Evolutionary conservation across 2,329 filamentous ascomycete species (phyloP), one percentile per base, ranked within the genome.

Genomic region (Daldinia sp.): DNA sequence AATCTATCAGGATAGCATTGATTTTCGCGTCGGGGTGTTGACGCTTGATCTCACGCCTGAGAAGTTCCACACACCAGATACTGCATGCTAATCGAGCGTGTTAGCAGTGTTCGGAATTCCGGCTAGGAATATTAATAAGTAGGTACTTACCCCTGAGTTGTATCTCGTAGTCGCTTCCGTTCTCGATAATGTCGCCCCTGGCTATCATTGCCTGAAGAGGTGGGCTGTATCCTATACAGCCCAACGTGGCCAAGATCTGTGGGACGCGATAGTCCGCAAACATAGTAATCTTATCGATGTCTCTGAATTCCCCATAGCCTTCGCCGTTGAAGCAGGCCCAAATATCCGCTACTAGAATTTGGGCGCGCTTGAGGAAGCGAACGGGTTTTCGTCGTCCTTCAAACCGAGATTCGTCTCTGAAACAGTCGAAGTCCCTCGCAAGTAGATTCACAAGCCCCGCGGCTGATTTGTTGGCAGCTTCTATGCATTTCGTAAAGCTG

Each of bases 241-340:
- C 92, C 50, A 98, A 84, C 9, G 89, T 89, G 74, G 94, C 89
- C 37, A 99, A 87, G 74, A 98, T 96, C 81, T 99, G 96, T 13
- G 97, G 97, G 60, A 99, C 91, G 48, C 96, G 92, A 78, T 99
- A 99, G 82, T 99, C 96, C 77, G 96, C 94, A 83, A 99, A 99
- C 91, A 98, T 98, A 68, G 96, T 99, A 75, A 99, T 92, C 78
- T 94, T 93, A 81, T 96, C 92, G 74, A 99, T 97, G 78, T 99
- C 96, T 64, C 89, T 78, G 79, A 99, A 99, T 30, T 87, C 84
- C 35, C 96, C 97, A 75, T 90, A 94, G 28, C 87, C 85, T 72
- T 91, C 85, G 51, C 93, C 94, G 60, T 95, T 89, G 78, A 98
- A 98, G 70, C 94, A 97, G 4, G 96, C 97, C 97, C 97, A 99